These are phyloP conservation scores for Tricholomella constricta DNA, from an alignment of 768 basidiomycete genomes.

Conservation along the genomic window DNA sequence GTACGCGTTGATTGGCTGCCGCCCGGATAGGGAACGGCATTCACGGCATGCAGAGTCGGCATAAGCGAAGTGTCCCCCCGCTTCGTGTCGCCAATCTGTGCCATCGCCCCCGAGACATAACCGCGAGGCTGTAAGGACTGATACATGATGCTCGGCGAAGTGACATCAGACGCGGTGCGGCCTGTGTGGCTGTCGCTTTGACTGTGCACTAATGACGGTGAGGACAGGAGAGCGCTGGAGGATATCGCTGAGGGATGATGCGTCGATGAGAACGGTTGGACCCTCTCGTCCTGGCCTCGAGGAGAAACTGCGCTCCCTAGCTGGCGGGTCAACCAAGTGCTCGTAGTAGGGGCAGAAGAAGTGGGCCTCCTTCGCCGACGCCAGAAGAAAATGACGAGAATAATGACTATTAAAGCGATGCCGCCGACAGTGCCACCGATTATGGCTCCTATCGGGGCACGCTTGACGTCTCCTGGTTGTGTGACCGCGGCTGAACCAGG, in stretches of 20 bases:
- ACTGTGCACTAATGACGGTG: too few species aligned
- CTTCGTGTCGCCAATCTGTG: not conserved
- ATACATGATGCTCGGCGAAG: not conserved
- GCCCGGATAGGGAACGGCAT: too few species aligned
- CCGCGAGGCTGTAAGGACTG: not conserved
- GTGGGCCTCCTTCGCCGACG: not conserved
- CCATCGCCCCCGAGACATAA: conserved; percentile 1
- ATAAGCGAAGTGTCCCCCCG: not conserved
- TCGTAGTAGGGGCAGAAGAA: too few species aligned
- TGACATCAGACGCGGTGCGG: not conserved
- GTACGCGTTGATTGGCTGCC: too few species aligned
- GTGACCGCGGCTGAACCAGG: not conserved
- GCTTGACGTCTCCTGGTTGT: conserved; percentile 11
- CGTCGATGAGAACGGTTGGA: too few species aligned
- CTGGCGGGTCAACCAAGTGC: too few species aligned
- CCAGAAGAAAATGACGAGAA: conserved; percentile 2
- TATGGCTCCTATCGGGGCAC: conserved; percentile 17
- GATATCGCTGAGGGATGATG: too few species aligned
- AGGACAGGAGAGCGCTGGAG: too few species aligned
- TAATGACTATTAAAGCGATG: conserved; percentile 1
- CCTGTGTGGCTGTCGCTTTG: too few species aligned
- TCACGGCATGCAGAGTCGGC: not conserved
- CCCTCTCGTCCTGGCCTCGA: too few species aligned
- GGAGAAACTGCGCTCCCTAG: too few species aligned
- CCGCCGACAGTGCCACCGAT: conserved; percentile 20